These are phyloP conservation scores for Tetrahymena elliotti DNA, from an alignment of 73 alveolate genomes.

Conservation along the genomic window DNA sequence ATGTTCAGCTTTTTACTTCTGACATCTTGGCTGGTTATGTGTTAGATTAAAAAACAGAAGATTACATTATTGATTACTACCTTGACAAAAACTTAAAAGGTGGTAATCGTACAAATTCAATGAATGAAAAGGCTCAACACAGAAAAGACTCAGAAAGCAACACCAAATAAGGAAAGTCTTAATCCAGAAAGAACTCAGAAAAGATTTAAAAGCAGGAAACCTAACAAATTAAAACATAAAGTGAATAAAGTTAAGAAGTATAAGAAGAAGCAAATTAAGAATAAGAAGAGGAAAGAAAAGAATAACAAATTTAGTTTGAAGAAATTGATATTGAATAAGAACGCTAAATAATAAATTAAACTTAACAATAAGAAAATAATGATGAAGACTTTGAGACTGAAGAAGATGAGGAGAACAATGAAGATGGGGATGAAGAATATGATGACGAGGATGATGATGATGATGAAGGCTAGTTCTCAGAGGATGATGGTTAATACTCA, in stretches of 20 bases:
- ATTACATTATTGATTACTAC: not conserved
- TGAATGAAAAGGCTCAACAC: not conserved
- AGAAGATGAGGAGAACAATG: not conserved
- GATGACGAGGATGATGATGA: not conserved
- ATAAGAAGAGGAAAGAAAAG: not conserved
- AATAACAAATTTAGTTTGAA: not conserved
- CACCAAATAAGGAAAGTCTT: not conserved
- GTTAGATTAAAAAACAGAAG: not conserved
- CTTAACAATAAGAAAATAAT: not conserved
- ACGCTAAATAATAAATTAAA: not conserved
- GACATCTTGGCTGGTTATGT: not conserved
- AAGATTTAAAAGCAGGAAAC: not conserved
- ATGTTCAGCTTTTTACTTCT: not conserved
- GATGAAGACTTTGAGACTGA: not conserved
- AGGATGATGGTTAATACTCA: not conserved
- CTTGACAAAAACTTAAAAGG: not conserved
- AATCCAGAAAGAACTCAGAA: not conserved
- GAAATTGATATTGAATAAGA: not conserved
- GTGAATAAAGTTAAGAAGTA: not conserved
- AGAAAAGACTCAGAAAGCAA: not conserved
- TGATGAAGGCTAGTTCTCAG: not conserved
- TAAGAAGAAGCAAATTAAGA: not conserved
- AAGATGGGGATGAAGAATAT: not conserved
- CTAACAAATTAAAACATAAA: too few species aligned
- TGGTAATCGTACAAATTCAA: not conserved